phyloP scores from a whole-genome alignment of 176 grass and related monocot genomes.

The Alloteropsis semialata region DNA sequence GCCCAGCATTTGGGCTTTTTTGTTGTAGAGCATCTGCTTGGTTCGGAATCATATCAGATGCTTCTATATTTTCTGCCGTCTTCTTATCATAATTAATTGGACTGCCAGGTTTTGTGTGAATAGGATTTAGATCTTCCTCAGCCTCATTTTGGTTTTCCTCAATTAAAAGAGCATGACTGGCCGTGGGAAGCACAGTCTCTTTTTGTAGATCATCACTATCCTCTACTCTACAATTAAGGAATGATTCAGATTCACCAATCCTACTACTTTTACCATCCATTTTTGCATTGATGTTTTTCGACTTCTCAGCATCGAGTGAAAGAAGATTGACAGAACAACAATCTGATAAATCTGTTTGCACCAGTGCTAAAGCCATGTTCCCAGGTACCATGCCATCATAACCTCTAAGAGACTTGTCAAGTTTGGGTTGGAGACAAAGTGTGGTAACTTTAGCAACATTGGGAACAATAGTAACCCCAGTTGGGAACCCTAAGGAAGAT shows the following conservation, averaged over 20 bases:
- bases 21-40: slow-evolving; percentile 22
- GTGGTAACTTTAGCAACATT: not conserved
- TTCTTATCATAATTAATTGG: slow-evolving; percentile 3
- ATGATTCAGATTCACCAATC: slow-evolving; percentile 28
- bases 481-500: slow-evolving; percentile 27
- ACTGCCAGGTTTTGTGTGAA: not conserved
- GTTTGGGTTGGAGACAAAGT: not conserved
- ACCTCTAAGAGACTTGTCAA: slow-evolving; percentile 1
- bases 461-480: slow-evolving; percentile 1
- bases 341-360: slow-evolving; percentile 2
- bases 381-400: not conserved
- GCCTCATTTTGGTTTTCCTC: not conserved
- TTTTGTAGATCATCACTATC: slow-evolving; percentile 35
- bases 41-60: not conserved
- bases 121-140: slow-evolving; percentile 30
- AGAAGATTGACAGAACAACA: not conserved
- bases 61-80: not conserved
- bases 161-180: not conserved
- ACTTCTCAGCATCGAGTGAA: slow-evolving; percentile 16
- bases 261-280: not conserved
- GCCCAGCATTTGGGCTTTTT: not conserved
- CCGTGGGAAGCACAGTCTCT: not conserved
- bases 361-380: slow-evolving; percentile 2
- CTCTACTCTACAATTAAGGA: slow-evolving; percentile 15
- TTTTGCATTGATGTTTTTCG: not conserved